A percentile compares a stretch with the other conserved stretches of the same genome.
Evolutionary conservation across 2,329 filamentous ascomycete species (phyloP).

Genomic region (Coniella vitis): DNA sequence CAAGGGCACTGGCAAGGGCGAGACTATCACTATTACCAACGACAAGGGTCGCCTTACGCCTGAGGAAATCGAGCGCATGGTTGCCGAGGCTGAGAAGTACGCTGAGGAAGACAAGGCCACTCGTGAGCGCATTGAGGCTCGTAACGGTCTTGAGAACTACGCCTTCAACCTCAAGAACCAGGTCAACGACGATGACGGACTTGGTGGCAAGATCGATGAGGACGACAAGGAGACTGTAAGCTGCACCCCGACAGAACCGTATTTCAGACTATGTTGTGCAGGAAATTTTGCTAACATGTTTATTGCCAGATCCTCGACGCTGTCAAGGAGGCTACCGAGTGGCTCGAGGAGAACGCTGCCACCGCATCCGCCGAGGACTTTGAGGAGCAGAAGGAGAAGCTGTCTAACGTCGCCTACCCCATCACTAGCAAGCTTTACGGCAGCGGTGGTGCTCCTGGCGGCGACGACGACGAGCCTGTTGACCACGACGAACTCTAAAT

Average conservation of each 20-base stretch:
- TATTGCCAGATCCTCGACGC: slow-evolving; percentile 75
- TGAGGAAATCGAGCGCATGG: slow-evolving; percentile 99
- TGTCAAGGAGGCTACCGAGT: slow-evolving; percentile 93
- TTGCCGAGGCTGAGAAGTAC: slow-evolving; percentile 95
- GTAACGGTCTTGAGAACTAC: slow-evolving; percentile 98
- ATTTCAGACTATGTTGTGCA: slow-evolving; percentile 1
- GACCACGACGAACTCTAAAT: slow-evolving; percentile 73
- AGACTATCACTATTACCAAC: slow-evolving; percentile 98
- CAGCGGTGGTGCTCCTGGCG: slow-evolving; percentile 53
- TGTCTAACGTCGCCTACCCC: slow-evolving; percentile 91
- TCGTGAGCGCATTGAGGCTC: slow-evolving; percentile 91
- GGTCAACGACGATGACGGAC: slow-evolving; percentile 91
- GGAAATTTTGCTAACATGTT: slow-evolving; percentile 26
- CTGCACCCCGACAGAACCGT: slow-evolving; percentile 18
- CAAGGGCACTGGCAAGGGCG: slow-evolving; percentile 95
- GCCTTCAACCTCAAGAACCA: slow-evolving; percentile 99
- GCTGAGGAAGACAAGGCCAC: slow-evolving; percentile 99
- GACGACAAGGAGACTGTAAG: slow-evolving; percentile 94
- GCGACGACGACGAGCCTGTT: slow-evolving; percentile 63
- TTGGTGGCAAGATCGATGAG: slow-evolving; percentile 96
- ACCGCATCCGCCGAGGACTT: slow-evolving; percentile 88
- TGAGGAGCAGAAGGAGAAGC: slow-evolving; percentile 99
- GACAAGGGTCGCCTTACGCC: slow-evolving; percentile 96
- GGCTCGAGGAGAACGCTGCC: slow-evolving; percentile 91
- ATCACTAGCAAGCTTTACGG: slow-evolving; percentile 97